phyloP scores from a whole-genome alignment of 2,329 filamentous ascomycete species.

The Xylaria sp. region DNA sequence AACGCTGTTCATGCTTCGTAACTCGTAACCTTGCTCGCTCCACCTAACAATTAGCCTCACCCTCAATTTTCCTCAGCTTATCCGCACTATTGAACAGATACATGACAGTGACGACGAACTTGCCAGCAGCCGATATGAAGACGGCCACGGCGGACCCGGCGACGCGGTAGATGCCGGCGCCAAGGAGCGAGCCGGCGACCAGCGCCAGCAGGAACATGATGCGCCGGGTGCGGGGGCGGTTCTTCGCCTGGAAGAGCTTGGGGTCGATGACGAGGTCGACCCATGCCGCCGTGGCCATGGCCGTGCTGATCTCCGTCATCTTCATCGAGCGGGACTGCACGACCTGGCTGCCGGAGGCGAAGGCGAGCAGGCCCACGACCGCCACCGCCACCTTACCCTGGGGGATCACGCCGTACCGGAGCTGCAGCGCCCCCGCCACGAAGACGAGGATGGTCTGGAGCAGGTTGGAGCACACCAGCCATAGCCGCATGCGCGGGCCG shows the following conservation, averaged over 20 bases:
- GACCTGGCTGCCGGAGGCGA: conserved; percentile 68
- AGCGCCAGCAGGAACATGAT: conserved; percentile 62
- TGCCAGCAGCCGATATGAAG: conserved; percentile 58
- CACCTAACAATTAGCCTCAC: conserved; percentile 32
- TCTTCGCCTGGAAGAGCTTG: conserved; percentile 58
- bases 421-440: conserved; percentile 62
- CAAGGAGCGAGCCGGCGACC: conserved; percentile 61
- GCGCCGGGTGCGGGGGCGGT: conserved; percentile 62
- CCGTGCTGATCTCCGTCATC: conserved; percentile 71
- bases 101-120: conserved; percentile 58
- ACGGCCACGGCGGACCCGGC: conserved; percentile 58
- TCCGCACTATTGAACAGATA: conserved; percentile 57
- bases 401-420: conserved; percentile 52
- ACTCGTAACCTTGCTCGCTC: conserved; percentile 1
- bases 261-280: conserved; percentile 69
- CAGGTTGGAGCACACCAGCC: conserved; percentile 65
- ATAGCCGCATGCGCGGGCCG: conserved; percentile 62
- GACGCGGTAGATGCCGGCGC: conserved; percentile 61
- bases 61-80: conserved; percentile 42
- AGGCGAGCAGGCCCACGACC: conserved; percentile 64
- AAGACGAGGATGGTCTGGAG: conserved; percentile 67
- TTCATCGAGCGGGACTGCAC: conserved; percentile 65
- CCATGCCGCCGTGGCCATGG: conserved; percentile 73
- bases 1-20: conserved; percentile 24
- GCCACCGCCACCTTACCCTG: conserved; percentile 55